Evolutionary conservation across 108 stramenopile genomes (phyloP).

Genomic region (Poteriospumella lacustris): DNA sequence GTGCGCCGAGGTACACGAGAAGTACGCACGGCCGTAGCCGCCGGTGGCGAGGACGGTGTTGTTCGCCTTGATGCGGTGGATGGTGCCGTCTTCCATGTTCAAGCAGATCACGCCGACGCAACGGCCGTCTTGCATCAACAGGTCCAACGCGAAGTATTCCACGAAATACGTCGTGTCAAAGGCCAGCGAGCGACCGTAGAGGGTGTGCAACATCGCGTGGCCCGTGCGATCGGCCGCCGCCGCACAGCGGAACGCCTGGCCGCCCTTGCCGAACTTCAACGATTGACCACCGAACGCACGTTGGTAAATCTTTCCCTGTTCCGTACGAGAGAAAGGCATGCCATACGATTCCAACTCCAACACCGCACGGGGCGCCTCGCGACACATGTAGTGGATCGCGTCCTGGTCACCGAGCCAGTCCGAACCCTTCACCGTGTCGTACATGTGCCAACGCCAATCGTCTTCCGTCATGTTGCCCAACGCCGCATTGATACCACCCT

Average conservation of each 20-base stretch:
- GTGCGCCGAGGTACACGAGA: constrained; percentile 93
- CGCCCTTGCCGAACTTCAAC: constrained; percentile 94
- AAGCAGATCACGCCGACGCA: constrained; percentile 90
- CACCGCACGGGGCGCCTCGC: constrained; percentile 92
- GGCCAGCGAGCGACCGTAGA: constrained; percentile 94
- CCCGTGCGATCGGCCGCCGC: constrained; percentile 98
- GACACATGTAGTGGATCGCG: constrained; percentile 99
- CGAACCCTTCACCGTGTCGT: constrained; percentile 97
- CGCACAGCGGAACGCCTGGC: constrained; percentile 77
- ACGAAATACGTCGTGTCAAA: constrained; percentile 99
- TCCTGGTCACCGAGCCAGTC: constrained; percentile 99
- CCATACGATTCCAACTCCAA: constrained; percentile 88
- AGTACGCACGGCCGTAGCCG: constrained; percentile 96
- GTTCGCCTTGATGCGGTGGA: constrained; percentile 92
- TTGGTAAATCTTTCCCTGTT: constrained; percentile 99
- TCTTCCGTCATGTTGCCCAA: constrained; percentile 91
- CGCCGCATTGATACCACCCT: constrained; percentile 99
- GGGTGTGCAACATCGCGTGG: constrained; percentile 98
- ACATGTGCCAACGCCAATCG: constrained; percentile 99
- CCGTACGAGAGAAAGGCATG: constrained; percentile 63
- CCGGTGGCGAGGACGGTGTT: constrained; percentile 98
- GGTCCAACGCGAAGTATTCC: constrained; percentile 95
- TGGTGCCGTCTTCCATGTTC: constrained; percentile 93
- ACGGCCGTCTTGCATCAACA: constrained; percentile 82
- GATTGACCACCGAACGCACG: constrained; percentile 98